Evolutionary conservation across 1,284 basidiomycete genomes (phyloP).

Genomic region (Ganoderma lucidum): DNA sequence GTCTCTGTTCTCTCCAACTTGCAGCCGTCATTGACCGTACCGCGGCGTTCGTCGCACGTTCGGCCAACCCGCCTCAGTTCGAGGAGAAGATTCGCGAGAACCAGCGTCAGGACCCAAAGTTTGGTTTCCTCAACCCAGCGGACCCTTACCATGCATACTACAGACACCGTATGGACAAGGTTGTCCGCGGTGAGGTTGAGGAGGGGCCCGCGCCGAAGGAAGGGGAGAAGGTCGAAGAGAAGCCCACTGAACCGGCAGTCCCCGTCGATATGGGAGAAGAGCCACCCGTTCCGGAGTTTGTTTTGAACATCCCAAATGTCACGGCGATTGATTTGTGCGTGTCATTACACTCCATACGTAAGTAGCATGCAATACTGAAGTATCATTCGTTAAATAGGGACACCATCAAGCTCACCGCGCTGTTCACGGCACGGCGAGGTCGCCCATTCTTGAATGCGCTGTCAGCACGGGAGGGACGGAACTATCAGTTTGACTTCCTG

Average conservation of each 20-base stretch:
- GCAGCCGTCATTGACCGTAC: slow-evolving; percentile 96
- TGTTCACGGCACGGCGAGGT: slow-evolving; percentile 95
- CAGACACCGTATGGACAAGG: slow-evolving; percentile 84
- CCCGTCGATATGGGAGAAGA: slow-evolving; percentile 73
- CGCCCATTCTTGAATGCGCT: slow-evolving; percentile 87
- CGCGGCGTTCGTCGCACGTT: slow-evolving; percentile 91
- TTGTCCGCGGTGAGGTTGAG: slow-evolving; percentile 77
- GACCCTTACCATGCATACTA: slow-evolving; percentile 99
- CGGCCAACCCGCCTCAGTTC: slow-evolving; percentile 87
- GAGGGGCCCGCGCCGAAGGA: slow-evolving; percentile 53
- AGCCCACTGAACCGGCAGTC: slow-evolving; percentile 41
- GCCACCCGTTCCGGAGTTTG: slow-evolving; percentile 87
- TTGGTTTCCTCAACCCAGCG: slow-evolving; percentile 93
- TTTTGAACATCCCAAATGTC: slow-evolving; percentile 89
- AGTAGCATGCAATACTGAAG: slow-evolving; percentile 28
- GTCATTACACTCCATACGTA: slow-evolving; percentile 6
- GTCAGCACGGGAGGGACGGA: slow-evolving; percentile 89
- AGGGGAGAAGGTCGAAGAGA: slow-evolving; percentile 49
- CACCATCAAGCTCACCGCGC: slow-evolving; percentile 92
- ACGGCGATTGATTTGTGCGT: slow-evolving; percentile 91
- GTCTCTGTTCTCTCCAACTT: slow-evolving; percentile 7
- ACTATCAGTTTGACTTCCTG: slow-evolving; percentile 98
- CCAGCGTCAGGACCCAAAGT: slow-evolving; percentile 94
- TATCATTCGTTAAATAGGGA: slow-evolving; percentile 58
- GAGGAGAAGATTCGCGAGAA: slow-evolving; percentile 96